Evolutionary conservation across 2,329 filamentous ascomycete species (phyloP).

Genomic region (Exophiala phaeomuriformis): DNA sequence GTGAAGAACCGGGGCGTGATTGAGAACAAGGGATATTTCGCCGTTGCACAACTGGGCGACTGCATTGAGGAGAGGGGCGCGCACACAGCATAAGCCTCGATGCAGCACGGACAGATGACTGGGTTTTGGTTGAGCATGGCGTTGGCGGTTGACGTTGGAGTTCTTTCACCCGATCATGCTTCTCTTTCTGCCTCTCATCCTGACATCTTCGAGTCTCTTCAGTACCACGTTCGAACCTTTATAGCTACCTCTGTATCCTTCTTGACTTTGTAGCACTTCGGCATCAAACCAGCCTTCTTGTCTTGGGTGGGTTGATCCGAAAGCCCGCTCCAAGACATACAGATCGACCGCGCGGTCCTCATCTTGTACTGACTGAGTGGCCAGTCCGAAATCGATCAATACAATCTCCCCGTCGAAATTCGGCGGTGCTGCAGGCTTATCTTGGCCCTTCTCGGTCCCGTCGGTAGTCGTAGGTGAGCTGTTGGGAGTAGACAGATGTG

Average conservation of each 20-base stretch:
- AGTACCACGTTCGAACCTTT: constrained; percentile 69
- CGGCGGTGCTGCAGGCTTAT: constrained; percentile 12
- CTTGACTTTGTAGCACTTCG: constrained; percentile 52
- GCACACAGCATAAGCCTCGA: constrained; percentile 2
- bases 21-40: constrained; percentile 98
- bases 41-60: constrained; percentile 63
- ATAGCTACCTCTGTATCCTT: constrained; percentile 65
- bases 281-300: constrained; percentile 65
- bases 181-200: constrained; percentile 88
- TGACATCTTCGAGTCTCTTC: constrained; percentile 80
- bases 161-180: constrained; percentile 76
- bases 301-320: constrained; percentile 86
- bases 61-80: constrained; percentile 31
- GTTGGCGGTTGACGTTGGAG: constrained; percentile 10
- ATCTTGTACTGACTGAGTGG: constrained; percentile 69
- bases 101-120: neutral
- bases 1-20: constrained; percentile 90
- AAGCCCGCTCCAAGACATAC: constrained; percentile 90
- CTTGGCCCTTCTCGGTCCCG: neutral
- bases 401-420: constrained; percentile 65
- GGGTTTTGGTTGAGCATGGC: constrained; percentile 15
- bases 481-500: constrained; percentile 14
- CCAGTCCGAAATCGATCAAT: constrained; percentile 90
- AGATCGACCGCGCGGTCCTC: constrained; percentile 94
- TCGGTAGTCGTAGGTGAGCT: constrained; percentile 17